A percentile compares a stretch with the other conserved stretches of the same genome.
phyloP scores from a whole-genome alignment of 2,329 filamentous ascomycete genomes.

The Microcyclospora pomicola region DNA sequence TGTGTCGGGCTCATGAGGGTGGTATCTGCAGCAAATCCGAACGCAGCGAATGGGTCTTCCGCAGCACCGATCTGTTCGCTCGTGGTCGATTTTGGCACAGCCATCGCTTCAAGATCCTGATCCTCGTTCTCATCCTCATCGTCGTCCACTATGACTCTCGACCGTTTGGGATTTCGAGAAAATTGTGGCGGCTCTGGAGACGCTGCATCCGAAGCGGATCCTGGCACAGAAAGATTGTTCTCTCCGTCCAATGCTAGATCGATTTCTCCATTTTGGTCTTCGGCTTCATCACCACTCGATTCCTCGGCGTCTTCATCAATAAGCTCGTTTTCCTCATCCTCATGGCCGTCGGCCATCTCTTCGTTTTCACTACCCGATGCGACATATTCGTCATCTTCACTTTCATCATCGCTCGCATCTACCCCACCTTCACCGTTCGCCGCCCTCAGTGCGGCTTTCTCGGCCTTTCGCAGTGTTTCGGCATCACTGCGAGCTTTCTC shows the following conservation, averaged over 20 bases:
- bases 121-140: constrained; percentile 24
- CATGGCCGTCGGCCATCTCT: constrained; percentile 19
- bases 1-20: constrained; percentile 22
- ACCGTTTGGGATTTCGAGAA: constrained; percentile 7
- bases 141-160: constrained; percentile 21
- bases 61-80: constrained; percentile 1
- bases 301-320: constrained; percentile 16
- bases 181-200: neutral
- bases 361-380: constrained; percentile 24
- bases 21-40: constrained; percentile 15
- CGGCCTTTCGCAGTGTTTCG: constrained; percentile 60
- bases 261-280: constrained; percentile 9
- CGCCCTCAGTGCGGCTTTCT: constrained; percentile 44
- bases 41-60: constrained; percentile 22
- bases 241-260: constrained; percentile 8
- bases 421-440: constrained; percentile 49
- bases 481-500: constrained; percentile 73
- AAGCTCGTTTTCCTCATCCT: constrained; percentile 24
- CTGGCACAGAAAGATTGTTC: constrained; percentile 19
- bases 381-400: constrained; percentile 38
- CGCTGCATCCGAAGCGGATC: constrained; percentile 22
- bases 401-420: constrained; percentile 38
- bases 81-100: neutral
- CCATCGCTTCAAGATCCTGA: constrained; percentile 1
- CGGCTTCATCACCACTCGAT: constrained; percentile 23